Base-by-base conservation (phyloP, 202 grass and related monocot genomes). In the Alloteropsis angusta region DNA sequence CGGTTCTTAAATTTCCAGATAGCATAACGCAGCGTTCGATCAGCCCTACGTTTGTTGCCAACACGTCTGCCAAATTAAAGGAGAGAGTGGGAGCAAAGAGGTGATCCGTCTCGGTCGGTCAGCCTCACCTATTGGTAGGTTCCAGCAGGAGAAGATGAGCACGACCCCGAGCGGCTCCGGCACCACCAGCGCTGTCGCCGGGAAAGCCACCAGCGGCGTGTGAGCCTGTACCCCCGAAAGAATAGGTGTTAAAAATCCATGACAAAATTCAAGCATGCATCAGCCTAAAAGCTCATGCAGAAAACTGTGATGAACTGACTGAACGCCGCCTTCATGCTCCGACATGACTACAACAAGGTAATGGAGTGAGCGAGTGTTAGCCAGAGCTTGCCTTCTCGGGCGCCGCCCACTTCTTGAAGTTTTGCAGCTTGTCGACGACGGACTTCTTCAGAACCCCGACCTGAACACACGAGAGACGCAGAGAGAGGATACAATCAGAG, bases 121-220 rank as follows among this genome's bases (percentile, higher is more conserved):
- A 88, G 82, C 22, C 55, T 74, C 26, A 97, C 91, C 84, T 85
- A 97, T n/a, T 1, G 91, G 94, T 37, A 88, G 67, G 45, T 97
- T 97, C 89, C 94, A 97, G 83, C 80, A 82, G 43, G 94, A 88
- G 69, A 92, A 92, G 55, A 97, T 61, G 47, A 94, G 86, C 76
- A 97, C 91, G 0, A 90, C 83, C 19, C 91, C 94, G 43, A 97
- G 85, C 21, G 94, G 91, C 83, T 94, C 91, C 34, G 83, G 76
- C 69, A 92, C 37, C 66, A 97, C 72, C 32, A 88, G 13, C 19
- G 83, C 89, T 14, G 41, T 83, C 17, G 91, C 43, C 44, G 89
- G 88, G 76, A 97, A 97, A 16, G 91, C 66, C 17, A 83, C 59
- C 30, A 88, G 6, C 34, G 87, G 91, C 72, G 79, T 39, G 5